A percentile compares a stretch with the other conserved stretches of the same genome.
phyloP scores from a whole-genome alignment of 2,329 filamentous ascomycete species.

The Xylariomycetidae sp. region DNA sequence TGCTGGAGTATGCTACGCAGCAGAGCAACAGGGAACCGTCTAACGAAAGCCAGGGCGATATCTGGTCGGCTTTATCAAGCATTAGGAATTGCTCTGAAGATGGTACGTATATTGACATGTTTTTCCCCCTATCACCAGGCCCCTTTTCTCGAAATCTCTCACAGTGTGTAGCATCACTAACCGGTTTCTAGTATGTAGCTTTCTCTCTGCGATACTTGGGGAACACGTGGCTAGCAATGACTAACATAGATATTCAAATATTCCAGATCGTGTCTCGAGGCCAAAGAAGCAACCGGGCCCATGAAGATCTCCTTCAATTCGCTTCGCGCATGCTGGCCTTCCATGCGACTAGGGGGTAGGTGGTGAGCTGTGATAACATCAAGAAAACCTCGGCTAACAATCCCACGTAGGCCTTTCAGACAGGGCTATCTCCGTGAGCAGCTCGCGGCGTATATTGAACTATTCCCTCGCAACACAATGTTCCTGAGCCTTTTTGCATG shows the following conservation, averaged over 20 bases:
- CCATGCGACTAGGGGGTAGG: slow-evolving; percentile 57
- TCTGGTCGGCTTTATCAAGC: slow-evolving; percentile 28
- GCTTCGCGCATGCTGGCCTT: slow-evolving; percentile 61
- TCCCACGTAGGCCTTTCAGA: slow-evolving; percentile 54
- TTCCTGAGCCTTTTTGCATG: slow-evolving; percentile 71
- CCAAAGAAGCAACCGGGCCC: slow-evolving; percentile 28
- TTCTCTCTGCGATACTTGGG: too few species aligned
- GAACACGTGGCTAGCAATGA: too few species aligned
- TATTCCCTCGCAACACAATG: slow-evolving; percentile 72
- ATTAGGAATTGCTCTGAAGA: not conserved
- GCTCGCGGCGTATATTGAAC: slow-evolving; percentile 53
- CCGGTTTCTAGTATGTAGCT: too few species aligned
- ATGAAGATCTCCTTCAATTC: slow-evolving; percentile 66
- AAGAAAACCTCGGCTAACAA: slow-evolving; percentile 7
- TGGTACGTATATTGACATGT: too few species aligned
- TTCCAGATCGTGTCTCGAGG: slow-evolving; percentile 36
- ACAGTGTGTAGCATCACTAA: too few species aligned
- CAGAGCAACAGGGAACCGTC: slow-evolving; percentile 37
- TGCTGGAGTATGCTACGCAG: slow-evolving; percentile 63
- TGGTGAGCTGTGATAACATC: slow-evolving; percentile 1
- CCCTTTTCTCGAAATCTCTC: too few species aligned
- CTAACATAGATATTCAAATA: too few species aligned
- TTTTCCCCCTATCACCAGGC: too few species aligned
- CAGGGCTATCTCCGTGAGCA: slow-evolving; percentile 60
- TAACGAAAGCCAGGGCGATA: slow-evolving; percentile 48